Base-by-base conservation (phyloP, 176 grass and related monocot species). In the Luzula sylvatica region DNA sequence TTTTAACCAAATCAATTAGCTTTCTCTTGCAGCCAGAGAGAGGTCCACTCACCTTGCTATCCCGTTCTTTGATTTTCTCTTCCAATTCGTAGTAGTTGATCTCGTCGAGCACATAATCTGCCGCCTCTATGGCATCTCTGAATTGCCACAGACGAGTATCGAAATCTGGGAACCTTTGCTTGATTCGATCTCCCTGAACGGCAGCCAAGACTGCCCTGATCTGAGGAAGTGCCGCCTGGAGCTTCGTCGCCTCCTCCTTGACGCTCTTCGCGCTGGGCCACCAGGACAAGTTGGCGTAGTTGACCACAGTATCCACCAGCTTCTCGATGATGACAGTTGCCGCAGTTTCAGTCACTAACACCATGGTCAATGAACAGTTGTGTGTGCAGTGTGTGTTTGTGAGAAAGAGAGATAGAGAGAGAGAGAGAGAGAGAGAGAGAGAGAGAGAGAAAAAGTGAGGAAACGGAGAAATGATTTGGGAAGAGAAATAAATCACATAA, bases 91-190 rank as follows among this genome's bases (percentile, higher is more conserved):
- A 26, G 53, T 58, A 49, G 1, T 70, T 24, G 2, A 70, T 40
- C n/a, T 70, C 53, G 39, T 70, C 52, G 17, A 70, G 16, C 15
- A 70, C 38, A 21, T 22, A 14, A 11, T 32, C 66, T n/a, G 52
- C 53, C 6, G 23, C 40, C 21, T 70, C 18, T n/a, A 32, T 15
- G 19, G 66, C 66, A 26, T 70, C 53, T 49, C 45, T 49, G 14
- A 49, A 49, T 17, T 49, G 45, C 45, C 45, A 49, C 45, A 49
- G 3, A 9, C 45, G 18, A 5, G 45, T n/a, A 15, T 49, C 45
- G 17, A 49, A 20, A 18, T 49, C 45, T 2, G 45, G 14, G 15
- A 15, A 7, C 13, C n/a, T 49, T 49, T 49, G 45, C 15, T 17
- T 49, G 45, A 49, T 49, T 15, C 18, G n/a, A 7, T 20, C 45